These are phyloP conservation scores for Arthrobotrys sphaeroides DNA, from an alignment of 2,329 filamentous ascomycete genomes.

Conservation along the genomic window DNA sequence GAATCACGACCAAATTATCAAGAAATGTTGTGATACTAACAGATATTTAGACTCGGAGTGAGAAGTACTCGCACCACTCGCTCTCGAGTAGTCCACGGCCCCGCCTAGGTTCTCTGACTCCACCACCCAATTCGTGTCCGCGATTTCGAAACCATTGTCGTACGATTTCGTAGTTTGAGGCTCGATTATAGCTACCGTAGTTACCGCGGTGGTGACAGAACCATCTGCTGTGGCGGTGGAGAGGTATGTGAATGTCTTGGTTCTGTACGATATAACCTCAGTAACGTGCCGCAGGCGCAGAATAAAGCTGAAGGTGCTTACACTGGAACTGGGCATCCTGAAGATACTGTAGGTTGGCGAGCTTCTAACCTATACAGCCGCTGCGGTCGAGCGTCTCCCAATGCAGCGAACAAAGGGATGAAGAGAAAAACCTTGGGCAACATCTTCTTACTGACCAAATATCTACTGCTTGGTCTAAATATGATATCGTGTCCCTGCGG, in stretches of 20 bases:
- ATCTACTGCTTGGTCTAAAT: too few relatives aligned
- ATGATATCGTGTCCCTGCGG: too few relatives aligned
- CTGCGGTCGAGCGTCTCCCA: not conserved
- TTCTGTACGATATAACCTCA: too few relatives aligned
- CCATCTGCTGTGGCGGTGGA: conserved; percentile 12
- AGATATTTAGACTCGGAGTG: conserved; percentile 12
- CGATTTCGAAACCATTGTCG: conserved; percentile 18
- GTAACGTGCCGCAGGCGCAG: too few relatives aligned
- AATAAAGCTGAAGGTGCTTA: not conserved
- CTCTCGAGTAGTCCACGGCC: conserved; percentile 12
- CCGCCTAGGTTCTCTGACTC: conserved; percentile 10
- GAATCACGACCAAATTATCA: not conserved
- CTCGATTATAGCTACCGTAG: conserved; percentile 15
- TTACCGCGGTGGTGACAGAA: conserved; percentile 19
- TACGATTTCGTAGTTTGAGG: conserved; percentile 17
- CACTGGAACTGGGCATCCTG: conserved; percentile 12
- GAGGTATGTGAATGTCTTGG: conserved; percentile 26
- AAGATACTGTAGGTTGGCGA: not conserved
- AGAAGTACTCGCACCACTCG: not conserved
- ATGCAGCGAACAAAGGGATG: not conserved
- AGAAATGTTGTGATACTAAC: not conserved
- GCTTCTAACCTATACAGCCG: not conserved
- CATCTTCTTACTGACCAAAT: not conserved
- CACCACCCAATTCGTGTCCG: conserved; percentile 14
- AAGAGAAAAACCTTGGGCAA: not conserved